Conservation (phyloP, 2,329 filamentous ascomycete genomes). For the Neospermospora avenae region DNA sequence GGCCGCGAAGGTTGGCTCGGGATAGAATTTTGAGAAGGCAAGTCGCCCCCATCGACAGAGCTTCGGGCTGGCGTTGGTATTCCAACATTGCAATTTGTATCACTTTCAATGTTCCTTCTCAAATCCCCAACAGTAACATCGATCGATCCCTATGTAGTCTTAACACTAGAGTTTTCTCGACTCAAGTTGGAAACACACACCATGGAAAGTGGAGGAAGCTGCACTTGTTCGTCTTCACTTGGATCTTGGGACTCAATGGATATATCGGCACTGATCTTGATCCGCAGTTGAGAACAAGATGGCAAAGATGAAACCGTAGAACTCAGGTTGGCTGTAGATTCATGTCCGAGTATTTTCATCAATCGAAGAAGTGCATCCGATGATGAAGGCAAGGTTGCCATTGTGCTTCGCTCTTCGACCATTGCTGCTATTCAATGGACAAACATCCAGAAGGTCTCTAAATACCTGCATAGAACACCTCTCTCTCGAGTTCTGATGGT, state of each 20-base stretch:
- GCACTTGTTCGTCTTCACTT: background rate
- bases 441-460: background rate
- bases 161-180: background rate
- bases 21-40: background rate
- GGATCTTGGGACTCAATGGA: background rate
- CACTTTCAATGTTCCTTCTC: background rate
- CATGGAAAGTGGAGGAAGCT: background rate
- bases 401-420: background rate
- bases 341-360: background rate
- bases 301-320: background rate
- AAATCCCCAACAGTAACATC: background rate
- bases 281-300: background rate
- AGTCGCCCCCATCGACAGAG: background rate
- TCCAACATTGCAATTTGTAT: background rate
- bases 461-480: background rate
- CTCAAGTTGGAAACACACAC: background rate
- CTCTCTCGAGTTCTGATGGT: background rate
- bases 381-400: background rate
- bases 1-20: background rate
- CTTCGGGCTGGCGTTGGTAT: background rate
- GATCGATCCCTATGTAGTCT: background rate
- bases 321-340: background rate
- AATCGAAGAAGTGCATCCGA: background rate
- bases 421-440: background rate
- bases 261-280: background rate